These are phyloP conservation scores for Erodium texanum DNA, from an alignment of 441 rosid species.

Conservation along the genomic window DNA sequence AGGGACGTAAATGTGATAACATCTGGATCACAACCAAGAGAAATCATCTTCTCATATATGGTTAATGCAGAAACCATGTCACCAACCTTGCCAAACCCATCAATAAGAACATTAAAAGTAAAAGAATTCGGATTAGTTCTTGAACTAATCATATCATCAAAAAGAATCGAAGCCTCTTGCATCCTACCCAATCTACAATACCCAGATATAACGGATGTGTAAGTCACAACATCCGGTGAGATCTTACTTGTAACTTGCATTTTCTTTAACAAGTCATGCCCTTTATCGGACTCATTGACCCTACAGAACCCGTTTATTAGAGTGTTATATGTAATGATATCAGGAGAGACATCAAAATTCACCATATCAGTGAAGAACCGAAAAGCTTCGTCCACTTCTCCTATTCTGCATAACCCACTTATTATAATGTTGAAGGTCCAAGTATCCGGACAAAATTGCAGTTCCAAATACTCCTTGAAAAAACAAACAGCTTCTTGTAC, in stretches of 20 bases:
- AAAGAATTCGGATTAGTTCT: conserved; percentile 43
- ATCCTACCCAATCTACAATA: conserved; percentile 61
- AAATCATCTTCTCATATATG: conserved; percentile 42
- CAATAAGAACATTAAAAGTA: conserved; percentile 67
- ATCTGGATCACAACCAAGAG: conserved; percentile 45
- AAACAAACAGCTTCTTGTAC: conserved; percentile 47
- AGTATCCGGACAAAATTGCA: conserved; percentile 40
- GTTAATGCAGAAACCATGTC: conserved; percentile 41
- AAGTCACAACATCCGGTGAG: conserved; percentile 50
- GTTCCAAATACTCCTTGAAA: conserved; percentile 35
- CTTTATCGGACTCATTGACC: conserved; percentile 45
- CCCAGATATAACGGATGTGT: conserved; percentile 61
- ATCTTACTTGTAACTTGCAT: conserved; percentile 28
- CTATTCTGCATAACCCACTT: conserved; percentile 45
- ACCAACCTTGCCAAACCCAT: conserved; percentile 69
- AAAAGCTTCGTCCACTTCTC: conserved; percentile 39
- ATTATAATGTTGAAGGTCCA: conserved; percentile 70
- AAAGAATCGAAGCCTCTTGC: conserved; percentile 47
- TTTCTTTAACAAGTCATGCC: conserved; percentile 35
- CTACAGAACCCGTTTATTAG: conserved; percentile 63
- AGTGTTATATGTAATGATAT: conserved; percentile 55
- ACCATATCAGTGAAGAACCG: conserved; percentile 45
- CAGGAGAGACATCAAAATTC: conserved; percentile 54
- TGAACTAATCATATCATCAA: conserved; percentile 46
- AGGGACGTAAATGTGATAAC: conserved; percentile 66